Conservation (phyloP, 2,329 filamentous ascomycete genomes). For the Aspergillus texensis region DNA sequence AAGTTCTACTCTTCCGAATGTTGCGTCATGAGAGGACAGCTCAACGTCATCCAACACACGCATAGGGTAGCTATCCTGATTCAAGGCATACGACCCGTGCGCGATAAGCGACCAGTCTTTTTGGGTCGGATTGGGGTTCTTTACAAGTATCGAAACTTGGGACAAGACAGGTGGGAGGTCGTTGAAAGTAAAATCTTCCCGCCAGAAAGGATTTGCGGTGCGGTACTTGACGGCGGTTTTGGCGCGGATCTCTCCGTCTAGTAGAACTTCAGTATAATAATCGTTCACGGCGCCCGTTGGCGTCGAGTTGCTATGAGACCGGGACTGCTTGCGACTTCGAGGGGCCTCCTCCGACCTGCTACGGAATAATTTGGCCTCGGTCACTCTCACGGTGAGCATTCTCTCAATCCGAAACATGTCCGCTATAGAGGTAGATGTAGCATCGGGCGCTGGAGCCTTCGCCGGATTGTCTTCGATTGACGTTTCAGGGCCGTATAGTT, state of each 20-base stretch:
- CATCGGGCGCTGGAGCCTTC: conserved; percentile 30
- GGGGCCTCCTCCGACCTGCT: conserved; percentile 34
- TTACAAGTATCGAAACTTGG: conserved; percentile 49
- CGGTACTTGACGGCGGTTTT: conserved; percentile 52
- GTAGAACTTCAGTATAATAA: conserved; percentile 52
- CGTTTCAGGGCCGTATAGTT: conserved; percentile 74
- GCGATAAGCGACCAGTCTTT: conserved; percentile 54
- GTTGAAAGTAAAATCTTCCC: conserved; percentile 51
- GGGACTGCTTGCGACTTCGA: conserved; percentile 37
- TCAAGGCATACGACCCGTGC: conserved; percentile 46
- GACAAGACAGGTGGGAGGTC: conserved; percentile 53
- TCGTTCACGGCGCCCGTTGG: conserved; percentile 38
- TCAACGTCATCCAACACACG: conserved; percentile 50
- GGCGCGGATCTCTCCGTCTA: conserved; percentile 52
- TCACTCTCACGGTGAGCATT: conserved; percentile 60
- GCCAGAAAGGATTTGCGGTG: conserved; percentile 52
- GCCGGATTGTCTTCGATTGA: conserved; percentile 47
- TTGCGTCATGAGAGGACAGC: conserved; percentile 50
- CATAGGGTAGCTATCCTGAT: conserved; percentile 43
- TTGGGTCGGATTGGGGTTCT: conserved; percentile 50
- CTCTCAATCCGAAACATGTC: conserved; percentile 71
- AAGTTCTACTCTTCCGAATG: conserved; percentile 70
- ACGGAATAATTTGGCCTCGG: conserved; percentile 61
- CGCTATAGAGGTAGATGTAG: conserved; percentile 41
- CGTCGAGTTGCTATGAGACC: conserved; percentile 31